Conservation (phyloP, 1,284 basidiomycete genomes). For the Mrakiaceae sp. region DNA sequence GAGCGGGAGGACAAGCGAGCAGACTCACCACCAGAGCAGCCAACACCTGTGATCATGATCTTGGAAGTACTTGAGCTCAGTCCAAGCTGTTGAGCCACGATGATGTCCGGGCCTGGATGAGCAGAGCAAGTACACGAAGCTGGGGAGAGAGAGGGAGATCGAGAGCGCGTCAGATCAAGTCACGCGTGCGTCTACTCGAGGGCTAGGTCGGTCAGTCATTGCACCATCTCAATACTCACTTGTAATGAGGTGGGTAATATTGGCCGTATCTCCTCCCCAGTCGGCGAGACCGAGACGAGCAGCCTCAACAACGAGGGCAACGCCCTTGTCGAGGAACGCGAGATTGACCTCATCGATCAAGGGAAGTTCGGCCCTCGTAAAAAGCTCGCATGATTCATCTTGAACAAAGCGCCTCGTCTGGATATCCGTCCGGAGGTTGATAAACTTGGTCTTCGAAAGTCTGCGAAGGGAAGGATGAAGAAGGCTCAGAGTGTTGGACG, state of each 20-base stretch:
- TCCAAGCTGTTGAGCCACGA: conserved; percentile 17
- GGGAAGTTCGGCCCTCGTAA: conserved; percentile 15
- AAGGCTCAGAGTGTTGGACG: too few relatives aligned
- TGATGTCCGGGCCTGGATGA: conserved; percentile 20
- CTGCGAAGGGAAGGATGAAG: too few relatives aligned
- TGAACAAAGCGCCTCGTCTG: conserved; percentile 17
- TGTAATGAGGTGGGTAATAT: conserved; percentile 21
- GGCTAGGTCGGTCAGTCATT: background rate
- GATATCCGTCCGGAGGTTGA: conserved; percentile 21
- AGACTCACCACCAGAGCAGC: conserved; percentile 17
- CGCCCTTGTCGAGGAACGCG: conserved; percentile 19
- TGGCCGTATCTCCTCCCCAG: conserved; percentile 18
- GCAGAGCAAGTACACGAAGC: conserved; percentile 20
- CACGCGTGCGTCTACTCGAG: background rate
- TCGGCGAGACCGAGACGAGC: conserved; percentile 18
- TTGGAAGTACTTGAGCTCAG: conserved; percentile 14
- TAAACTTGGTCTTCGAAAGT: conserved; percentile 16
- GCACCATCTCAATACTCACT: background rate
- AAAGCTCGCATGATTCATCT: conserved; percentile 1
- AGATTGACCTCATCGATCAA: conserved; percentile 19
- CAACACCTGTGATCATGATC: conserved; percentile 21
- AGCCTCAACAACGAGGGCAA: conserved; percentile 17
- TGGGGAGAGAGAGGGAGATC: background rate
- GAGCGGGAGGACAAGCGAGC: background rate
- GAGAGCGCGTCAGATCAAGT: background rate